A percentile compares a stretch with the other conserved stretches of the same genome.
Conservation (phyloP, 1,284 basidiomycete genomes). For the Prillingera fragicola region DNA sequence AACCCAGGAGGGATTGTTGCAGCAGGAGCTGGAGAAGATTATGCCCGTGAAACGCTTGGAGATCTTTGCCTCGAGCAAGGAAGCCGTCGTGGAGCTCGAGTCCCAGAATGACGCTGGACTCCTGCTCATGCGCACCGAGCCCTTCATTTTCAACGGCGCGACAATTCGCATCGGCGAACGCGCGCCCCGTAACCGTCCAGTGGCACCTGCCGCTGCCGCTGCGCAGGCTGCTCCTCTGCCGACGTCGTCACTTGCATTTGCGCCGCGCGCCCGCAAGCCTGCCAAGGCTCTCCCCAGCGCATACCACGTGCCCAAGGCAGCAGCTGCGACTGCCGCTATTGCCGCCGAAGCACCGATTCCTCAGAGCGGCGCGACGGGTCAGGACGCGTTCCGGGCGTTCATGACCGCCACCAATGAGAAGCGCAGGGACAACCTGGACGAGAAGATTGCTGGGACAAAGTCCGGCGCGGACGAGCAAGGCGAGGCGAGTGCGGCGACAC, state of each 20-base stretch:
- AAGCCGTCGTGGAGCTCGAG: constrained; percentile 73
- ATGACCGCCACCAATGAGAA: constrained; percentile 38
- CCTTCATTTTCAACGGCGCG: constrained; percentile 59
- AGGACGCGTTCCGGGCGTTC: constrained; percentile 41
- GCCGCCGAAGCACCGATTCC: constrained; percentile 4
- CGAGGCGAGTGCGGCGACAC: constrained; percentile 12
- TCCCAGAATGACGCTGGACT: constrained; percentile 70
- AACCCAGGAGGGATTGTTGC: constrained; percentile 78
- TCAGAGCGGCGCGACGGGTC: constrained; percentile 14
- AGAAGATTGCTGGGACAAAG: neutral
- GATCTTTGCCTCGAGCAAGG: constrained; percentile 59
- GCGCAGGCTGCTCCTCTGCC: neutral
- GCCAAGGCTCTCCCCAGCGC: constrained; percentile 33
- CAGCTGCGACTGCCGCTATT: constrained; percentile 16
- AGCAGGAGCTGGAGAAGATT: constrained; percentile 77
- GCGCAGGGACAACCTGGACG: constrained; percentile 21
- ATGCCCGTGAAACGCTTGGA: constrained; percentile 68
- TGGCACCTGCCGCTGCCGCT: neutral
- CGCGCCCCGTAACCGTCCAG: neutral
- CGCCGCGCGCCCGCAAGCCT: constrained; percentile 28
- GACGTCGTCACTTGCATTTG: constrained; percentile 19
- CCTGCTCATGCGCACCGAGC: constrained; percentile 62
- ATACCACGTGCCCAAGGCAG: constrained; percentile 22
- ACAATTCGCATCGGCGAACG: constrained; percentile 21
- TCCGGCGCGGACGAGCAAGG: constrained; percentile 4